phyloP scores from a whole-genome alignment of 805 yeast species.

The Candida vartiovaarae region DNA sequence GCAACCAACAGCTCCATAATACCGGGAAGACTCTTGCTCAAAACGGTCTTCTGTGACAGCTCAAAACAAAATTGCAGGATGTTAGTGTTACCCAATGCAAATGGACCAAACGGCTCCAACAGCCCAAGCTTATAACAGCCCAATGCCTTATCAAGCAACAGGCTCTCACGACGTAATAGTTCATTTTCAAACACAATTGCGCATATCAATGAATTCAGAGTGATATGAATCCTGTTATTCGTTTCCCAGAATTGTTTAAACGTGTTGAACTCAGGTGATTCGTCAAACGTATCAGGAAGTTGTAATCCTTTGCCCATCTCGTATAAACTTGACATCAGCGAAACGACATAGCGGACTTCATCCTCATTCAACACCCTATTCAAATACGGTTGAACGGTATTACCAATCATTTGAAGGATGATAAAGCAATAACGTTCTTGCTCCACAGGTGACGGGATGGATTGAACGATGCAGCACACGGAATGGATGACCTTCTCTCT shows the following conservation, averaged over 20 bases:
- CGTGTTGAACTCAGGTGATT: constrained; percentile 21
- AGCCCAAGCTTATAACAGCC: constrained; percentile 58
- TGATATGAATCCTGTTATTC: constrained; percentile 6
- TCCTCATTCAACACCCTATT: constrained; percentile 11
- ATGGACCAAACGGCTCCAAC: constrained; percentile 62
- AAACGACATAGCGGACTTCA: constrained; percentile 40
- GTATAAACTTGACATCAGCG: constrained; percentile 56
- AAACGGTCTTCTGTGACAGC: constrained; percentile 3
- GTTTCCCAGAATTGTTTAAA: constrained; percentile 21
- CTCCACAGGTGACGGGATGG: constrained; percentile 38
- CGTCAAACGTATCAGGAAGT: constrained; percentile 45
- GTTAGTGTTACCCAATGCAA: constrained; percentile 39
- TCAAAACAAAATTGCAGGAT: constrained; percentile 33
- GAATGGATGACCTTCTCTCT: constrained; percentile 57
- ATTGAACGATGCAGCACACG: constrained; percentile 54
- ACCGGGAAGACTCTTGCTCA: constrained; percentile 20
- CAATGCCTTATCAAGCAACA: constrained; percentile 57
- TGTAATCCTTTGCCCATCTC: constrained; percentile 68
- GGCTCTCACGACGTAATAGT: constrained; percentile 34
- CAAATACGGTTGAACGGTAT: constrained; percentile 11
- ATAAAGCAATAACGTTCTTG: constrained; percentile 34
- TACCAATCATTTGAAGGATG: constrained; percentile 26
- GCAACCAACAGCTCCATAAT: constrained; percentile 15
- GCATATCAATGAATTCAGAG: constrained; percentile 24
- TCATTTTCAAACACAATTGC: constrained; percentile 35